phyloP scores from a whole-genome alignment of 2,329 filamentous ascomycete species.

The Colletotrichum ledebouriae region DNA sequence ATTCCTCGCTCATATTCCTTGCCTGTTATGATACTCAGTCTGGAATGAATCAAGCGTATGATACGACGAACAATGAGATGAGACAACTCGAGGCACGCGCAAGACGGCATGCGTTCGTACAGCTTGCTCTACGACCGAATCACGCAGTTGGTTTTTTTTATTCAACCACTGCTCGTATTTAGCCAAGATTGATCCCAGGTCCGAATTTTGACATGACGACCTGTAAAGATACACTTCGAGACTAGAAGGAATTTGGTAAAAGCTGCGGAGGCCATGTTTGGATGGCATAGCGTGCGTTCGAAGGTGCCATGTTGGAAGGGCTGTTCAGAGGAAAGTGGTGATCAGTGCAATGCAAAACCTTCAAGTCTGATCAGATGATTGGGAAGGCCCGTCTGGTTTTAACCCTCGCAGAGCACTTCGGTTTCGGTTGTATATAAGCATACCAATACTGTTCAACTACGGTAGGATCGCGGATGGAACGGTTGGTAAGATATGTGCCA shows the following conservation, averaged over 20 bases:
- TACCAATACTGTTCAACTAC: not conserved
- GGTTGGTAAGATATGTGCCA: not conserved
- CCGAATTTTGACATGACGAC: not conserved
- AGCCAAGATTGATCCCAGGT: conserved; percentile 12
- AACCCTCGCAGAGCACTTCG: not conserved
- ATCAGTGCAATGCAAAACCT: conserved; percentile 13
- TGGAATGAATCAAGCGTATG: conserved; percentile 41
- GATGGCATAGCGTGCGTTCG: not conserved
- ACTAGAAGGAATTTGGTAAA: conserved; percentile 19
- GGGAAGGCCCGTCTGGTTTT: not conserved
- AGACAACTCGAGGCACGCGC: not conserved
- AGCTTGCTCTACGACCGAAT: not conserved
- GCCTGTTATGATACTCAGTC: conserved; percentile 29
- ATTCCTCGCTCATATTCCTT: conserved; percentile 27
- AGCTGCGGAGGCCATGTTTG: not conserved
- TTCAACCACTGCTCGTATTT: not conserved
- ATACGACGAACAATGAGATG: conserved; percentile 28
- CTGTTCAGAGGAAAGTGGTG: not conserved
- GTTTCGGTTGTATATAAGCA: not conserved
- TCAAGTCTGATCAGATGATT: not conserved
- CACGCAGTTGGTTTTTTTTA: too few species aligned
- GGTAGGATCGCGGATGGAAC: conserved; percentile 1
- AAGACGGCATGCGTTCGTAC: not conserved
- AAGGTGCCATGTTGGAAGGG: not conserved
- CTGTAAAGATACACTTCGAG: conserved; percentile 6